Percentiles rank a stretch among this genome's conserved stretches.
Evolutionary conservation across 768 basidiomycete genomes (phyloP).

Genomic region (Tulasnella sp.): DNA sequence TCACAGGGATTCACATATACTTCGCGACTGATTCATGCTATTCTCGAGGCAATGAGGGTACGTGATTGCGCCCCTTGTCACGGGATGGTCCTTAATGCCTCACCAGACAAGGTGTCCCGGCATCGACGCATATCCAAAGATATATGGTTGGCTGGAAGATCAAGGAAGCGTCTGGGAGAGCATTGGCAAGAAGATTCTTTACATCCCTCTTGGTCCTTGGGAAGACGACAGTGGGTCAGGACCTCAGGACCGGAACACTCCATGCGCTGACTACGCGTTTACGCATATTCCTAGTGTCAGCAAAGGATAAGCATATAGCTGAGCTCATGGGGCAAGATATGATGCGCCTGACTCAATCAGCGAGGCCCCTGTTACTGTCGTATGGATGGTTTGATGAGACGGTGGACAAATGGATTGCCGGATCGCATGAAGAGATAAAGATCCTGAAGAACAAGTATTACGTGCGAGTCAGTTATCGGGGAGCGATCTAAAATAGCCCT

Average conservation of each 20-base stretch:
- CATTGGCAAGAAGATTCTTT: slow-evolving; percentile 12
- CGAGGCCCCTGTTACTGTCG: slow-evolving; percentile 11
- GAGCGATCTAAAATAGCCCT: neutral
- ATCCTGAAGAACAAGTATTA: slow-evolving; percentile 5
- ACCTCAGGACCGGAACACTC: neutral
- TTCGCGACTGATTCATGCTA: neutral
- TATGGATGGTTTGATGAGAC: slow-evolving; percentile 30
- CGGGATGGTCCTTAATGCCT: neutral
- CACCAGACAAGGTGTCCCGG: neutral
- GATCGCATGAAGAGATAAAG: neutral
- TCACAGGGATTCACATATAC: neutral
- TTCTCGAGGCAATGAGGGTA: slow-evolving; percentile 9
- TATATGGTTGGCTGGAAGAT: neutral
- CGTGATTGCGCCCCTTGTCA: neutral
- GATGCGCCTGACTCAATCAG: neutral
- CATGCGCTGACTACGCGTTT: neutral
- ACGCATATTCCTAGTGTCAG: neutral
- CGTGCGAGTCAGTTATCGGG: neutral
- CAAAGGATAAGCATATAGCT: slow-evolving; percentile 15
- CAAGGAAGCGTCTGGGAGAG: slow-evolving; percentile 9
- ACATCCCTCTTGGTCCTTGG: slow-evolving; percentile 30
- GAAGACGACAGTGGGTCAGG: slow-evolving; percentile 5
- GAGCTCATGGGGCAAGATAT: slow-evolving; percentile 19
- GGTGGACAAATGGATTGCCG: slow-evolving; percentile 15
- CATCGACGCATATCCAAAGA: neutral